Evolutionary conservation across 164 flowering plant species (phyloP).

Genomic region (Umbilicus rupestris): DNA sequence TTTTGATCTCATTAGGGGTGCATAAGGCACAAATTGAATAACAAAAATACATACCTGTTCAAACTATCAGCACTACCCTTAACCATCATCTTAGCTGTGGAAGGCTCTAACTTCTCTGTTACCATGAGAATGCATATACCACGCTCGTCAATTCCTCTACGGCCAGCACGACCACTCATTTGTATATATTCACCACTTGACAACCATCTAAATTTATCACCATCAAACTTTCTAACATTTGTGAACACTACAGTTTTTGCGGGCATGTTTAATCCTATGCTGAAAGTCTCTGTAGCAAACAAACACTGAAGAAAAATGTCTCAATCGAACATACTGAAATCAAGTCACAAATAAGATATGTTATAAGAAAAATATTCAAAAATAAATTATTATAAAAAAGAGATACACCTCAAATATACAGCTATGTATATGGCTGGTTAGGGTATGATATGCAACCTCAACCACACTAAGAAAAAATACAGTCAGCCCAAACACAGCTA

Average conservation of each 20-base stretch:
- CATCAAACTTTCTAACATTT: slow-evolving; percentile 97
- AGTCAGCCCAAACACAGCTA: too few species aligned
- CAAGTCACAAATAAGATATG: background rate
- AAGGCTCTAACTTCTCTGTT: slow-evolving; percentile 95
- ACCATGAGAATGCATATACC: slow-evolving; percentile 98
- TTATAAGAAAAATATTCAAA: too few species aligned
- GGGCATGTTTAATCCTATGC: slow-evolving; percentile 99
- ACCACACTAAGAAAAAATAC: too few species aligned
- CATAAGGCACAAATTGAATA: background rate
- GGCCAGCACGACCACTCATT: slow-evolving; percentile 99
- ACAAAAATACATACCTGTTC: slow-evolving; percentile 55
- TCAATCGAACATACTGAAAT: slow-evolving; percentile 5
- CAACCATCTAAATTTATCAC: slow-evolving; percentile 97
- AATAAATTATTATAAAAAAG: too few species aligned
- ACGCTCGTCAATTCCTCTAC: slow-evolving; percentile 93
- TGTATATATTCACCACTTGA: slow-evolving; percentile 98
- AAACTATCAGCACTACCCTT: slow-evolving; percentile 95
- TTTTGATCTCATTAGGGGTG: background rate
- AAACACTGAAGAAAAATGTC: slow-evolving; percentile 55
- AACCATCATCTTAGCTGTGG: slow-evolving; percentile 90
- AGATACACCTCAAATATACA: too few species aligned
- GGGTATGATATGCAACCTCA: too few species aligned
- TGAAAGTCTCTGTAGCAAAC: slow-evolving; percentile 99
- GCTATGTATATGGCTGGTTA: too few species aligned
- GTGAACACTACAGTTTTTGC: slow-evolving; percentile 98